These are phyloP conservation scores for Sporothrix protearum DNA, from an alignment of 2,329 filamentous ascomycete species.

Conservation along the genomic window DNA sequence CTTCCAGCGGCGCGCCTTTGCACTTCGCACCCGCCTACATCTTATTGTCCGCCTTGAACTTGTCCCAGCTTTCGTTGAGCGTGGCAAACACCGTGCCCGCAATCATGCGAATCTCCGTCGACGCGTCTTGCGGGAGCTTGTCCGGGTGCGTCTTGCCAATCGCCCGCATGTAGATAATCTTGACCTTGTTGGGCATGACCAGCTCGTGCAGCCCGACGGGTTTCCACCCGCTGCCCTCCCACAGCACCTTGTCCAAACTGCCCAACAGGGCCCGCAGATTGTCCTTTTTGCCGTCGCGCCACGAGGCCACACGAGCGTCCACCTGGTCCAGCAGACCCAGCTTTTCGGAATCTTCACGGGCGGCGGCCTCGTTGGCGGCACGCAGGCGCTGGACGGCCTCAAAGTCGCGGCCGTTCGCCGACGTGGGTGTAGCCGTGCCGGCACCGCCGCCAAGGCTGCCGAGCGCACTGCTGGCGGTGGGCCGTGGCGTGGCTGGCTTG, in stretches of 20 bases:
- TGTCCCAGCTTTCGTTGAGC: constrained; percentile 70
- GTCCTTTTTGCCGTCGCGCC: constrained; percentile 88
- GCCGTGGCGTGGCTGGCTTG: not conserved
- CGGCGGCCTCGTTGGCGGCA: constrained; percentile 79
- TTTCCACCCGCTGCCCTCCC: constrained; percentile 93
- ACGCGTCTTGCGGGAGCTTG: constrained; percentile 69
- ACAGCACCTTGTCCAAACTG: constrained; percentile 83
- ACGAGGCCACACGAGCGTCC: constrained; percentile 71
- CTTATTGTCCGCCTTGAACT: constrained; percentile 66
- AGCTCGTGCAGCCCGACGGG: constrained; percentile 92
- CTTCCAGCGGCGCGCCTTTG: not conserved
- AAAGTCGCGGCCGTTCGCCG: constrained; percentile 46
- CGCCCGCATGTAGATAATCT: constrained; percentile 98
- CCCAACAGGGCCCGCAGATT: constrained; percentile 85
- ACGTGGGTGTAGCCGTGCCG: not conserved
- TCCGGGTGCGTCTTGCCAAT: constrained; percentile 98
- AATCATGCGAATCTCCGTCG: constrained; percentile 63
- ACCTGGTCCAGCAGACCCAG: constrained; percentile 84
- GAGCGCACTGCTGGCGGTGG: not conserved
- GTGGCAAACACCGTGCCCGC: constrained; percentile 64
- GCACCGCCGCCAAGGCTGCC: constrained; percentile 38
- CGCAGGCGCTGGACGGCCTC: constrained; percentile 81
- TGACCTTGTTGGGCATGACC: constrained; percentile 90
- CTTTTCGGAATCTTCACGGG: constrained; percentile 85
- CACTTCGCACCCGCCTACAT: constrained; percentile 41